Evolutionary conservation across 768 basidiomycete genomes (phyloP).

Genomic region (Lenzites betulinus): DNA sequence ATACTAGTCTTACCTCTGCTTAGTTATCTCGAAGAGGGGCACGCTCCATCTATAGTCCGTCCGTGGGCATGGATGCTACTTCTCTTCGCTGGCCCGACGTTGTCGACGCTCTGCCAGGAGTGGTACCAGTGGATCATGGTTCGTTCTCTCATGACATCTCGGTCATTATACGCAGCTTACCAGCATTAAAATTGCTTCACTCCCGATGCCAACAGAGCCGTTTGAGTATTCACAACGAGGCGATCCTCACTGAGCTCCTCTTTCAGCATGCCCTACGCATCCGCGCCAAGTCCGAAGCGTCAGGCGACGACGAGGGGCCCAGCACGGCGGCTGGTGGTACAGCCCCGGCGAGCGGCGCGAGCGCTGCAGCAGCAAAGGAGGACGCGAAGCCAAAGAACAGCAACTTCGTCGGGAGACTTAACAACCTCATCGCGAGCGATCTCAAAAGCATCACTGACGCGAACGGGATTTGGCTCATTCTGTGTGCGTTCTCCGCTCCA

Average conservation of each 20-base stretch:
- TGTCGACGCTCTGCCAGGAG: constrained; percentile 49
- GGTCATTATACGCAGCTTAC: too few relatives aligned
- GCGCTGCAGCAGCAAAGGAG: constrained; percentile 11
- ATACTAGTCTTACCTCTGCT: not conserved
- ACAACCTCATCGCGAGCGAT: constrained; percentile 74
- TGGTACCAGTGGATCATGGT: constrained; percentile 49
- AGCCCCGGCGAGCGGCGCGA: not conserved
- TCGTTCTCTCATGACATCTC: too few relatives aligned
- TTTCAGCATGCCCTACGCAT: constrained; percentile 55
- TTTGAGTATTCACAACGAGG: not conserved
- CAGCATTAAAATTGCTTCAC: not conserved
- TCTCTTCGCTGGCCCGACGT: constrained; percentile 50
- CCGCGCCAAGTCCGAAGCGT: constrained; percentile 38
- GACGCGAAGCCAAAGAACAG: constrained; percentile 38
- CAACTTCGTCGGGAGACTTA: constrained; percentile 67
- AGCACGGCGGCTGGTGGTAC: not conserved
- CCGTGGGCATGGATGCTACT: constrained; percentile 72
- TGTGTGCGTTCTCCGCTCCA: constrained; percentile 33
- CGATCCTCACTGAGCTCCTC: constrained; percentile 29
- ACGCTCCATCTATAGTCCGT: constrained; percentile 47
- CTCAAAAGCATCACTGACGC: constrained; percentile 33
- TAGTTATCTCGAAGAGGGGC: constrained; percentile 60
- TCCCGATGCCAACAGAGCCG: not conserved
- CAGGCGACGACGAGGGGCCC: not conserved
- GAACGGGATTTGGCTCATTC: constrained; percentile 15